phyloP scores from a whole-genome alignment of 192 early-diverging fungal genomes.

The Coemansia sp. region DNA sequence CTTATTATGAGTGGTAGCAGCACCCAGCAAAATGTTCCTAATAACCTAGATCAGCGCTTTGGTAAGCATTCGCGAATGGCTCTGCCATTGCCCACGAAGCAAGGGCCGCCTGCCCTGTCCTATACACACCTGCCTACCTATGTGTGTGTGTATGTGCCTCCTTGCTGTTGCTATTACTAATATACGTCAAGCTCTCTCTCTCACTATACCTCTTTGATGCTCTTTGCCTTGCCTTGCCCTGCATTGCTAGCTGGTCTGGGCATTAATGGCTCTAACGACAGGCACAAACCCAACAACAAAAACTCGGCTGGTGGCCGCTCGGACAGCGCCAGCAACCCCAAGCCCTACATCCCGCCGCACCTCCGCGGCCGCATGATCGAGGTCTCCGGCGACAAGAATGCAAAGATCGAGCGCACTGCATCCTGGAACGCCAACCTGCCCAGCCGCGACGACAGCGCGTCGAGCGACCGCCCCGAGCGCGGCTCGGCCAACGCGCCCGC shows the following conservation, averaged over 20 bases:
- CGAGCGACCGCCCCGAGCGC: conserved; percentile 18
- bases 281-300: conserved; percentile 8
- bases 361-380: too few relatives aligned
- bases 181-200: not conserved
- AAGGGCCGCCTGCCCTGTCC: too few relatives aligned
- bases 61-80: conserved; percentile 61
- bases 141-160: too few relatives aligned
- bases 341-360: conserved; percentile 68
- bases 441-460: conserved; percentile 46
- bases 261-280: conserved; percentile 57
- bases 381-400: conserved; percentile 43
- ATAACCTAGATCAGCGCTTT: conserved; percentile 68
- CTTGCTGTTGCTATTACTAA: not conserved
- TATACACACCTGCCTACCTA: too few relatives aligned
- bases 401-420: conserved; percentile 51
- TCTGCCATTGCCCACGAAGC: too few relatives aligned
- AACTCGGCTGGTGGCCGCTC: not conserved
- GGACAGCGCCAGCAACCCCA: conserved; percentile 19
- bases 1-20: conserved; percentile 50
- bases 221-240: too few relatives aligned
- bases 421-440: conserved; percentile 51
- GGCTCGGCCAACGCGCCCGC: conserved; percentile 11
- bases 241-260: conserved; percentile 76
- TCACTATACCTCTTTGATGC: not conserved
- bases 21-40: conserved; percentile 58